These are phyloP conservation scores for Pichia phayaonensis DNA, from an alignment of 805 yeast species.

Conservation along the genomic window DNA sequence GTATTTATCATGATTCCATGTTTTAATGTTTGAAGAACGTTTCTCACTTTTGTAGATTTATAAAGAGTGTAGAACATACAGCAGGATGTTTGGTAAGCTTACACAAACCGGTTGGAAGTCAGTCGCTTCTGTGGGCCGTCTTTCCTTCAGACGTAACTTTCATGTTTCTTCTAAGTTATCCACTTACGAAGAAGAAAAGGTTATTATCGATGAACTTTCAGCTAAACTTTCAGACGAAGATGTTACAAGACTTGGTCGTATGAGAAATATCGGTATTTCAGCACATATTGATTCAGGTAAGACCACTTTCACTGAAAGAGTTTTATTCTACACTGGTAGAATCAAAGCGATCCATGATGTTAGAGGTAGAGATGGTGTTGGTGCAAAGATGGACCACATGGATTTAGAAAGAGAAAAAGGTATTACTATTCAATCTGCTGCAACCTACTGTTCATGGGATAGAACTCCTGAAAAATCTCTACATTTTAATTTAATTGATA, in stretches of 20 bases:
- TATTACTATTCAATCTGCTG: constrained; percentile 97
- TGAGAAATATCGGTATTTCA: constrained; percentile 94
- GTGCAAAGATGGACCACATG: constrained; percentile 99
- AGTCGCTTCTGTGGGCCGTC: constrained; percentile 2
- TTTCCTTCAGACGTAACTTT: constrained; percentile 21
- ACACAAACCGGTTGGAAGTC: constrained; percentile 6
- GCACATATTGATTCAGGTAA: constrained; percentile 99
- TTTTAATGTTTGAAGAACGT: background rate
- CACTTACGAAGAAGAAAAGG: constrained; percentile 70
- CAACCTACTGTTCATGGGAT: constrained; percentile 96
- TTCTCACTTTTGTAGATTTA: background rate
- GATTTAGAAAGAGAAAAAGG: constrained; percentile 98
- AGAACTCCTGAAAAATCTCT: constrained; percentile 51
- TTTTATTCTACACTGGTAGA: constrained; percentile 90
- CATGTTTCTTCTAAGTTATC: constrained; percentile 25
- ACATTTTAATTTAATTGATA: constrained; percentile 92
- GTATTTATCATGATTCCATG: background rate
- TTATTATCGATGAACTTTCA: constrained; percentile 52
- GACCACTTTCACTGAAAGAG: constrained; percentile 97
- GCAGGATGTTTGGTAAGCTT: constrained; percentile 3
- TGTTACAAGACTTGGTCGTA: constrained; percentile 39
- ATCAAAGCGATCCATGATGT: constrained; percentile 96
- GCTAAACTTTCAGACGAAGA: constrained; percentile 44
- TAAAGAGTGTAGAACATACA: background rate
- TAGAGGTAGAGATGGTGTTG: constrained; percentile 94